Percentiles rank a stretch among this genome's conserved stretches.
phyloP scores from a whole-genome alignment of 2,329 filamentous ascomycete genomes.

The Pestalotiopsis sp. region DNA sequence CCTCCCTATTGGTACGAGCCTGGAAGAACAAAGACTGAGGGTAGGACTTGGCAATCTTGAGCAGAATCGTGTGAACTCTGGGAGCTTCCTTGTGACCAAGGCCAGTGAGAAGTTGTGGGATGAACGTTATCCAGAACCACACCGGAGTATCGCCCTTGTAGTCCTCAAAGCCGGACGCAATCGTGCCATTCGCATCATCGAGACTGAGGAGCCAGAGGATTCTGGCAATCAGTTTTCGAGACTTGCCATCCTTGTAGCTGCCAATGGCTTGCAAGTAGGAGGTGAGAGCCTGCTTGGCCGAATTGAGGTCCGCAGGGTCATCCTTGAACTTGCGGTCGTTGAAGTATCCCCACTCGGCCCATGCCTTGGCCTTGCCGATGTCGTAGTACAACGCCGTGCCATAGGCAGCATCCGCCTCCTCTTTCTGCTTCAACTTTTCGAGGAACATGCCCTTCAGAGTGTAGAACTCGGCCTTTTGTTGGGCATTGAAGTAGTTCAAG shows the following conservation, averaged over 20 bases:
- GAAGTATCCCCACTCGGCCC: slow-evolving; percentile 99
- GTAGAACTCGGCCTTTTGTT: slow-evolving; percentile 98
- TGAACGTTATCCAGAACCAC: slow-evolving; percentile 99
- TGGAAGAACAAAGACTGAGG: slow-evolving; percentile 97
- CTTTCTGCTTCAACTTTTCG: slow-evolving; percentile 87
- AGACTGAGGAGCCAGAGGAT: slow-evolving; percentile 95
- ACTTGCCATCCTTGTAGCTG: slow-evolving; percentile 96
- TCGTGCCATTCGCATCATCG: slow-evolving; percentile 82
- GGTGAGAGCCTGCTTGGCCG: slow-evolving; percentile 88
- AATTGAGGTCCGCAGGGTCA: slow-evolving; percentile 77
- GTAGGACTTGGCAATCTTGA: slow-evolving; percentile 93
- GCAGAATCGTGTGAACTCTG: slow-evolving; percentile 81
- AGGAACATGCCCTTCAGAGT: slow-evolving; percentile 99
- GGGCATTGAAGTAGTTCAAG: slow-evolving; percentile 93
- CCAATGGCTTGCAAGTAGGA: slow-evolving; percentile 96
- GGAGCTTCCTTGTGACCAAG: slow-evolving; percentile 89
- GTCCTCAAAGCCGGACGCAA: slow-evolving; percentile 86
- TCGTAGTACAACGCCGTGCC: slow-evolving; percentile 96
- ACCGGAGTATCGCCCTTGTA: slow-evolving; percentile 97
- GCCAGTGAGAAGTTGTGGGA: slow-evolving; percentile 91
- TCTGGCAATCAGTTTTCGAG: slow-evolving; percentile 86
- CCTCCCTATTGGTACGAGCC: slow-evolving; percentile 88
- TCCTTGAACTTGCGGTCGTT: slow-evolving; percentile 96
- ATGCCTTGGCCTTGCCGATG: slow-evolving; percentile 92
- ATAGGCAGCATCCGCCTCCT: slow-evolving; percentile 91